Evolutionary conservation across 495 filamentous ascomycete species (phyloP), one percentile per base, ranked within the genome.

Genomic region (Neurospora sp.): DNA sequence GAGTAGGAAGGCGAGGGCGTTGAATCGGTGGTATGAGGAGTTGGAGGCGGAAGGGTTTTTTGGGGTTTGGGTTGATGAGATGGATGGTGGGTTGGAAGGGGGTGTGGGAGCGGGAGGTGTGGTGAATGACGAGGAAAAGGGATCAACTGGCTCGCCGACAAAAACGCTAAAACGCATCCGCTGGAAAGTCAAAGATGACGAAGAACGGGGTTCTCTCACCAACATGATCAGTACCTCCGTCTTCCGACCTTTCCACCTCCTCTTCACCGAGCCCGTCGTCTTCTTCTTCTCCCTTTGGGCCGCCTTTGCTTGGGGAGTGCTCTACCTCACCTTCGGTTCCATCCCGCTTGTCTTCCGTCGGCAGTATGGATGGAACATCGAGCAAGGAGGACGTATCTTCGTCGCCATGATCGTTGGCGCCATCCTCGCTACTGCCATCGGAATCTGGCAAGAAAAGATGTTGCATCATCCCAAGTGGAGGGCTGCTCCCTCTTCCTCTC

Each of bases 221-320:
- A 88, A 88, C 75, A 93, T 95, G 90, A 91, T 97, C 72, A 83
- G 85, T 38, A 88, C 93, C 37, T 96, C 93, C 0, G 82, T 93
- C 31, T 92, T 89, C 69, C 88, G 94, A 16, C 94, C 95, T 6
- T 97, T 98, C 82, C 88, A 93, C 73, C 86, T 98, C 39, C 90
- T 98, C 31, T 83, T 93, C 77, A 97, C 94, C 12, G 95, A 98
- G 77, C 93, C 95, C 0, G 93, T 97, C 14, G 94, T 98, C 23
- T 97, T 97, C 84, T 97, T 92, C 84, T 98, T 97, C 82, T 95
- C 92, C 31, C 84, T 96, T 16, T 98, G 95, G 95, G 89, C 93
- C 5, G 86, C 93, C 8, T 97, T 98, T 81, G 90, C 89, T 70
- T 98, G 95, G 95, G 94, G 91, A 2, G 88, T 96, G 0, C 87